Evolutionary conservation across 2,329 filamentous ascomycete species (phyloP).

Genomic region (Claviceps digitariae): DNA sequence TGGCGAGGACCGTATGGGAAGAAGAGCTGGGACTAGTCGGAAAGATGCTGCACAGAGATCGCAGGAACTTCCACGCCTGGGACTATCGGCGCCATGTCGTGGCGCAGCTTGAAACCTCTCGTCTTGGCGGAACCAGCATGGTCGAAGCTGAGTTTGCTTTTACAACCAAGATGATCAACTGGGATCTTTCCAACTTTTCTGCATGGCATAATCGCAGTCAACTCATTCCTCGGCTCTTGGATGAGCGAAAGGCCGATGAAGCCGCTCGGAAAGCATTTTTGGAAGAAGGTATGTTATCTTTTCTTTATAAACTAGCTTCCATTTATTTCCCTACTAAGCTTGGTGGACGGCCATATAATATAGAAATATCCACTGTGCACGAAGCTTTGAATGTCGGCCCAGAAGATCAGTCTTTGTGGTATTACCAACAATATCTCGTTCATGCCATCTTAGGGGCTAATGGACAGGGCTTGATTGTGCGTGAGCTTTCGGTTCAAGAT

Average conservation of each 20-base stretch:
- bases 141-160: slow-evolving; percentile 75
- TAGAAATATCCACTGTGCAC: slow-evolving; percentile 63
- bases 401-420: slow-evolving; percentile 93
- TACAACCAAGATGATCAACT: slow-evolving; percentile 74
- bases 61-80: slow-evolving; percentile 94
- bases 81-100: slow-evolving; percentile 75
- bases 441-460: slow-evolving; percentile 44
- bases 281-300: slow-evolving; percentile 41
- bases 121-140: slow-evolving; percentile 45
- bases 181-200: slow-evolving; percentile 89
- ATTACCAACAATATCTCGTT: slow-evolving; percentile 85
- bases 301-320: slow-evolving; percentile 4
- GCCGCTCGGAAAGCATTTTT: slow-evolving; percentile 54
- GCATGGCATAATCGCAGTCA: slow-evolving; percentile 89
- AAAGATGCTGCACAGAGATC: slow-evolving; percentile 81
- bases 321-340: background rate
- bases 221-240: slow-evolving; percentile 62
- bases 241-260: slow-evolving; percentile 53
- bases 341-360: background rate
- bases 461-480: slow-evolving; percentile 1
- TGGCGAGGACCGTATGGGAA: slow-evolving; percentile 60
- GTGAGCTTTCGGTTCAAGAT: slow-evolving; percentile 40
- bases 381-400: slow-evolving; percentile 77
- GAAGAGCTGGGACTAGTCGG: slow-evolving; percentile 69
- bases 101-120: slow-evolving; percentile 51